phyloP scores from a whole-genome alignment of 345 rosid species.

The Sonneratia alba region DNA sequence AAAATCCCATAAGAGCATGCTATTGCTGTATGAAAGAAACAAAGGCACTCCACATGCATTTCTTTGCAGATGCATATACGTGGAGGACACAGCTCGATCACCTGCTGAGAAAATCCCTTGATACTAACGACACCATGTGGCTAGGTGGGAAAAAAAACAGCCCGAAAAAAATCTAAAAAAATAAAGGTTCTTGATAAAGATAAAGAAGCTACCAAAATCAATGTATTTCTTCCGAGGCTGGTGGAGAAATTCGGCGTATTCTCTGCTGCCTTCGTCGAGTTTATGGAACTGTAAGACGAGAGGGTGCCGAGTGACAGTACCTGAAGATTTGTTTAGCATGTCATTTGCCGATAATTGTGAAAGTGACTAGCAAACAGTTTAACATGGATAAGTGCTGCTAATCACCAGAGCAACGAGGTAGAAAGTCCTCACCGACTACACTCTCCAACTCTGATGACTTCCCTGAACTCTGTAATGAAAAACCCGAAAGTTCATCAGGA shows the following conservation, averaged over 20 bases:
- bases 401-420: constrained; percentile 99
- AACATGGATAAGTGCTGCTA: neutral
- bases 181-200: neutral
- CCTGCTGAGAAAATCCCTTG: neutral
- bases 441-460: constrained; percentile 98
- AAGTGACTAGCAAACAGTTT: neutral
- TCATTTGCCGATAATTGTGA: neutral
- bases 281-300: constrained; percentile 97
- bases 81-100: too few relatives aligned
- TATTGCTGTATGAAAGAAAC: neutral
- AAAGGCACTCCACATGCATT: neutral
- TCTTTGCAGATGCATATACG: neutral
- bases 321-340: constrained; percentile 30
- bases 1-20: neutral
- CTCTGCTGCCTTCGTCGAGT: constrained; percentile 79
- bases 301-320: constrained; percentile 91
- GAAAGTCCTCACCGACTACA: constrained; percentile 92
- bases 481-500: constrained; percentile 1
- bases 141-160: neutral
- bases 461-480: constrained; percentile 68
- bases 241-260: constrained; percentile 95
- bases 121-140: neutral
- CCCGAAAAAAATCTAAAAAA: neutral
- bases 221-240: constrained; percentile 69
- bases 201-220: constrained; percentile 54